Base-by-base conservation (phyloP, 768 basidiomycete genomes). In the Leccinum subgranulosum region DNA sequence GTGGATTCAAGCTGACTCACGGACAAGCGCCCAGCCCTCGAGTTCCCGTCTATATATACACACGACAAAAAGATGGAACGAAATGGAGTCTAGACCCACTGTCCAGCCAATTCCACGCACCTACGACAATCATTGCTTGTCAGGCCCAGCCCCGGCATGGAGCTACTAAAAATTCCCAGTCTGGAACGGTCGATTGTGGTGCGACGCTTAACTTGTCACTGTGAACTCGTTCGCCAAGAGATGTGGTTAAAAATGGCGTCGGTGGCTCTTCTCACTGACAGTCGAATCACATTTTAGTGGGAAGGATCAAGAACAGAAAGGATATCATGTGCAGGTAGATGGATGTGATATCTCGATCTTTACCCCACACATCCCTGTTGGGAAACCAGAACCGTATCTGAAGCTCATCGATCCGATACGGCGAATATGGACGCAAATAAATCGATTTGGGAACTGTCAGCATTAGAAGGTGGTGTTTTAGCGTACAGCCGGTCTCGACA, bases 141-240 rank as follows among this genome's bases (percentile, higher is more conserved):
- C 41, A 19, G 41, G 41, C 19, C 41, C 19, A 29, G 54, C 50
- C 53, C 41, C 15, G n/a, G 33, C 28, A 54, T 50, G 19, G 41
- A 14, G 15, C 41, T 11, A 12, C 41, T 21, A 43, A 43, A 41
- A 28, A 31, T 48, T 3, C 2, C 14, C 28, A 6, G 52, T 51
- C 60, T 62, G 23, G 55, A 57, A 29, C 55, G 56, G 33, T 58
- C 60, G 49, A 57, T 43, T 43, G 5, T 19, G 41, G 17, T 12
- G 19, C 19, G 36, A 19, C 31, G 49, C 19, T 15, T 21, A 9
- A 1, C 41, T 12, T 21, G 19, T 43, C 41, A 43, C 23, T 23
- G 23, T 2, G 11, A 12, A 21, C 14, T 49, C 45, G 45, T 15
- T 21, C 3, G 45, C 23, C 23, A 23, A 23, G 45, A 25, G 45